Conservation (phyloP, 2,329 filamentous ascomycete species). For the Fusarium chlamydosporum region DNA sequence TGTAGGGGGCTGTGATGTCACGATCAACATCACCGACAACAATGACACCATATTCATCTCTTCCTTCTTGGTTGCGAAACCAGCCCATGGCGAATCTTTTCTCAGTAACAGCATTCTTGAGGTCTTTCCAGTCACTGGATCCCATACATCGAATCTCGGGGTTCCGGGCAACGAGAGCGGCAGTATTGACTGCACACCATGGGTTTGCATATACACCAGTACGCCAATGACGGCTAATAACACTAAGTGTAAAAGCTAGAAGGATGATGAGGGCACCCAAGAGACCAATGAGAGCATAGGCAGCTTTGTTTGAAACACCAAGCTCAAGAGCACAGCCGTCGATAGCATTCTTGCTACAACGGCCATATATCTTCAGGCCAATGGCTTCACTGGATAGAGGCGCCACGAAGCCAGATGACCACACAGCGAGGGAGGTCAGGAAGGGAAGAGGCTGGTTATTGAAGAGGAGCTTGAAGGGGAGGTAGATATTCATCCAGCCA, state of each 20-base stretch:
- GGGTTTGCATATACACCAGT: constrained; percentile 47
- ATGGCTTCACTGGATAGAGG: constrained; percentile 44
- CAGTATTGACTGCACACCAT: constrained; percentile 39
- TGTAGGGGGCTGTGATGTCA: constrained; percentile 7
- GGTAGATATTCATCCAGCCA: constrained; percentile 55
- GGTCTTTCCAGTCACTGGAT: constrained; percentile 31
- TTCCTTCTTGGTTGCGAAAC: constrained; percentile 25
- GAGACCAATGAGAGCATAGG: constrained; percentile 34
- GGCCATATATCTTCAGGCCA: constrained; percentile 44
- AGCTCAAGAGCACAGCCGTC: constrained; percentile 44
- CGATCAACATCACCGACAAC: constrained; percentile 11
- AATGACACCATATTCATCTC: constrained; percentile 43
- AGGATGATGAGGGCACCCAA: constrained; percentile 24
- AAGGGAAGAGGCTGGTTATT: constrained; percentile 55
- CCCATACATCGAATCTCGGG: constrained; percentile 35
- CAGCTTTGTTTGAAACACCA: constrained; percentile 34
- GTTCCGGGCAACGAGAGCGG: constrained; percentile 42
- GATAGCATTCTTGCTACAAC: constrained; percentile 33
- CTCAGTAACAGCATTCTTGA: constrained; percentile 28
- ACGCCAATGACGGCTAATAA: constrained; percentile 40
- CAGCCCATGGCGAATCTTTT: constrained; percentile 38
- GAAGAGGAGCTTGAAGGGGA: constrained; percentile 54
- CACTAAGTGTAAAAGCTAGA: constrained; percentile 17
- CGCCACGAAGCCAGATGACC: constrained; percentile 30
- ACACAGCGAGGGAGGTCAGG: constrained; percentile 28